Conservation (phyloP, 495 filamentous ascomycete genomes). For the Saxophila tyrrhenica region DNA sequence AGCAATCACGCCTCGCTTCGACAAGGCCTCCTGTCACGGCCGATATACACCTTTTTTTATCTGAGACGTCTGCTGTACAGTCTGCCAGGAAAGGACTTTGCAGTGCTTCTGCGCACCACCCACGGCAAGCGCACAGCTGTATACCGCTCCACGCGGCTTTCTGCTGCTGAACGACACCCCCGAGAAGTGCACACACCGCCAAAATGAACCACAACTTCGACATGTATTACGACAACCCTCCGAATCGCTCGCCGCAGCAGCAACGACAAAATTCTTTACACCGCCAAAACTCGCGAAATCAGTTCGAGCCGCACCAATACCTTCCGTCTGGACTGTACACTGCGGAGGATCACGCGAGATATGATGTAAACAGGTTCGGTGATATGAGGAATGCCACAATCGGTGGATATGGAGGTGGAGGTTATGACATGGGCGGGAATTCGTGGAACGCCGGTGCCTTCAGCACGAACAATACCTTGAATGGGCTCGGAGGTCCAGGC, state of each 20-base stretch:
- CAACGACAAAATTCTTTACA: constrained; percentile 19
- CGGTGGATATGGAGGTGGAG: constrained; percentile 36
- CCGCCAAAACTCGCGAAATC: constrained; percentile 16
- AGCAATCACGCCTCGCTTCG: neutral
- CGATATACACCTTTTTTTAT: neutral
- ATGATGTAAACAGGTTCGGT: constrained; percentile 40
- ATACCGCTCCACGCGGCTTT: neutral
- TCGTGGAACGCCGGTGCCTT: constrained; percentile 47
- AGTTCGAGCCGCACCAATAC: constrained; percentile 36
- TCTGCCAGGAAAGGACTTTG: neutral
- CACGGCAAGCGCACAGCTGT: neutral
- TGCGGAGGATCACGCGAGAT: constrained; percentile 47
- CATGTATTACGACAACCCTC: constrained; percentile 20
- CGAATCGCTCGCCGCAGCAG: constrained; percentile 19
- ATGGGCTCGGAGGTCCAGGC: constrained; percentile 43
- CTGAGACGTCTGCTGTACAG: neutral
- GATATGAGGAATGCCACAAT: constrained; percentile 48
- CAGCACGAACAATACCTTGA: constrained; percentile 36
- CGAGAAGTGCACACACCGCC: neutral
- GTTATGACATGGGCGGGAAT: constrained; percentile 48
- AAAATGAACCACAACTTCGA: constrained; percentile 15
- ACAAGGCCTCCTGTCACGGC: neutral
- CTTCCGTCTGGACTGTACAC: constrained; percentile 50
- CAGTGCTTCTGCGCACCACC: neutral
- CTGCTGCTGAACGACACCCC: neutral